Conservation (phyloP, 495 filamentous ascomycete genomes). For the Penicillium silybi region DNA sequence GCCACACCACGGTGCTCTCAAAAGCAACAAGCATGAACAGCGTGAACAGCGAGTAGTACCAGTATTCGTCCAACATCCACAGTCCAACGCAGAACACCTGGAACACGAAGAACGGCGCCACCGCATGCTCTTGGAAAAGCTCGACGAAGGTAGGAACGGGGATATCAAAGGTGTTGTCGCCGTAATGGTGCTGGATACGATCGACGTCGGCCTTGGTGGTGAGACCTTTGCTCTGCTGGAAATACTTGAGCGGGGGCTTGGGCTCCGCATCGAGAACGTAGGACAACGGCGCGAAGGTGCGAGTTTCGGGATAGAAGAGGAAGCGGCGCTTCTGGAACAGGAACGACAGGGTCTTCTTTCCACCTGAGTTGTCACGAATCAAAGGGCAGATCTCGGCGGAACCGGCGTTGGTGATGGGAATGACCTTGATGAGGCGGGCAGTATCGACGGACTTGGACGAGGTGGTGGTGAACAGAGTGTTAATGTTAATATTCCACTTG, state of each 20-base stretch:
- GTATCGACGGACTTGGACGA: constrained; percentile 65
- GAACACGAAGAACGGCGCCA: constrained; percentile 99
- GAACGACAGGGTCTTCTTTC: constrained; percentile 77
- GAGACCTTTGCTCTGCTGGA: constrained; percentile 76
- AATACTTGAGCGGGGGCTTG: constrained; percentile 66
- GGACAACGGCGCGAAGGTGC: constrained; percentile 71
- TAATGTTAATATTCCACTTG: constrained; percentile 91
- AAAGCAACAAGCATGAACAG: constrained; percentile 97
- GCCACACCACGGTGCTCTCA: constrained; percentile 99
- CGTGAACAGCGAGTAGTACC: constrained; percentile 99
- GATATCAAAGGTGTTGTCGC: constrained; percentile 95
- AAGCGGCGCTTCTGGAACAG: constrained; percentile 98
- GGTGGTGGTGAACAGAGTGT: constrained; percentile 74
- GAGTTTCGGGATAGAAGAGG: constrained; percentile 67
- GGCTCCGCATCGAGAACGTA: constrained; percentile 86
- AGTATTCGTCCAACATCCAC: constrained; percentile 99
- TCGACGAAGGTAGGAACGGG: constrained; percentile 93
- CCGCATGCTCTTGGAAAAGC: constrained; percentile 96
- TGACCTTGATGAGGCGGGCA: constrained; percentile 89
- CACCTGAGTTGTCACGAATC: constrained; percentile 64
- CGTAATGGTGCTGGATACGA: constrained; percentile 84
- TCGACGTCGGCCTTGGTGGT: constrained; percentile 66
- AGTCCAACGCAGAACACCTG: constrained; percentile 98
- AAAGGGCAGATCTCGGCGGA: constrained; percentile 83
- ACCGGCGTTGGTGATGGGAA: constrained; percentile 86